Conservation (phyloP, 257 asterid genomes). For the Solanum ahanhuiri region DNA sequence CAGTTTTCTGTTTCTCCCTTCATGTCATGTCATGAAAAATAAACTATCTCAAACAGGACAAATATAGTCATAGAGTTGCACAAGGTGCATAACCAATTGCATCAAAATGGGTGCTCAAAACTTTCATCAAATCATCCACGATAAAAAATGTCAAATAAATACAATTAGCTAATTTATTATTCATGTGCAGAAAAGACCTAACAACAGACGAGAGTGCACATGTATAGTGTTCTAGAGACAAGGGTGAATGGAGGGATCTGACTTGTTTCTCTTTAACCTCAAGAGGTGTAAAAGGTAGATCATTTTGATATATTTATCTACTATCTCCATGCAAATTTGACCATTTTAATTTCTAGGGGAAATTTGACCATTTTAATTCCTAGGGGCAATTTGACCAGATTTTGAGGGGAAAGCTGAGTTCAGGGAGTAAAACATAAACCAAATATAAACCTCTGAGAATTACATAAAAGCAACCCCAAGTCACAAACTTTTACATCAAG, state of each 20-base stretch:
- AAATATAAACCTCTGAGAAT: not conserved
- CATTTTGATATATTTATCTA: not conserved
- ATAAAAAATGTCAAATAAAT: not conserved
- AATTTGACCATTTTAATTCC: not conserved
- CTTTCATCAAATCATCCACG: not conserved
- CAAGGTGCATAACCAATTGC: slow-evolving; percentile 1
- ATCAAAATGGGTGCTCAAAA: not conserved
- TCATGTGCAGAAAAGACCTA: not conserved
- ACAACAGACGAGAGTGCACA: not conserved
- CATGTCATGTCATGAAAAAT: slow-evolving; percentile 9
- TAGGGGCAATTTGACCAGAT: not conserved
- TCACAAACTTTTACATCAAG: not conserved
- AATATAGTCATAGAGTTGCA: not conserved
- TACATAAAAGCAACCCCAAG: not conserved
- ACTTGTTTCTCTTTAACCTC: not conserved
- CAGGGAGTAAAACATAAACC: not conserved
- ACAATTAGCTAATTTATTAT: not conserved
- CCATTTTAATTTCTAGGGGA: not conserved
- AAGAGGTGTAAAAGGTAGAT: not conserved
- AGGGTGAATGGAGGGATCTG: not conserved
- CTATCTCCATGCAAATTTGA: not conserved
- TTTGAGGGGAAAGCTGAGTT: not conserved
- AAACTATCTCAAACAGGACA: not conserved
- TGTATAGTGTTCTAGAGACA: not conserved
- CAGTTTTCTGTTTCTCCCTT: slow-evolving; percentile 81